Evolutionary conservation across 768 basidiomycete genomes (phyloP), one percentile per base, ranked within the genome.

Genomic region (Russula foetens): DNA sequence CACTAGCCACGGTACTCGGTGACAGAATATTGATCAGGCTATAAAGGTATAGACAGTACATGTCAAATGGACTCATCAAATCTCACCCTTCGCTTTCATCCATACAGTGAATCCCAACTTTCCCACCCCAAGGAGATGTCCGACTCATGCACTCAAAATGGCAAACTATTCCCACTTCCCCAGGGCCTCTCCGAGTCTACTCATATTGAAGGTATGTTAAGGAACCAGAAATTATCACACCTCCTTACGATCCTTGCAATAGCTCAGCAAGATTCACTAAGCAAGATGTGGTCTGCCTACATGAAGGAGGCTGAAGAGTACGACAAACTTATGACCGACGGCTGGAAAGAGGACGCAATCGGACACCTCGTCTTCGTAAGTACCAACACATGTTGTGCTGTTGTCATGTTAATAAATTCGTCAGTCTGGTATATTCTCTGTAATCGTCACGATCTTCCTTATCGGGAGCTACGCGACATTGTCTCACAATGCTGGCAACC

Each of bases 401-500:
- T 44, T 4, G n/a, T 39, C 29, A 7, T 33, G n/a, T 3, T 47
- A 24, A 29, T 14, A 3, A 8, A 7, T 3, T 28, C 15, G 8
- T 8, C 26, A 69, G 69, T 60, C 69, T 1, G 68, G 63, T 31
- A 47, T 69, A 0, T 67, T 69, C 54, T 67, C 69, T 7, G 57
- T 58, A 2, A 62, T 60, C 8, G 56, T 66, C 2, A 64, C 66
- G 0, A 45, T 60, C 19, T 65, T 68, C 41, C 43, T 67, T 38
- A 35, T 69, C 21, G 58, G 63, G 39, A 64, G 68, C 24, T 66
- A 60, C 38, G 51, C 66, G 35, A 48, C 35, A n/a, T 39, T 69
- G 21, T 61, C 62, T 11, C 38, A 48, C 7, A 58, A 66, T 35
- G 23, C 62, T 9, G 45, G 44, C 26, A 21, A 55, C 21, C 7